These are phyloP conservation scores for Apiotrichum montevideense DNA, from an alignment of 1,284 basidiomycete genomes.

Conservation along the genomic window DNA sequence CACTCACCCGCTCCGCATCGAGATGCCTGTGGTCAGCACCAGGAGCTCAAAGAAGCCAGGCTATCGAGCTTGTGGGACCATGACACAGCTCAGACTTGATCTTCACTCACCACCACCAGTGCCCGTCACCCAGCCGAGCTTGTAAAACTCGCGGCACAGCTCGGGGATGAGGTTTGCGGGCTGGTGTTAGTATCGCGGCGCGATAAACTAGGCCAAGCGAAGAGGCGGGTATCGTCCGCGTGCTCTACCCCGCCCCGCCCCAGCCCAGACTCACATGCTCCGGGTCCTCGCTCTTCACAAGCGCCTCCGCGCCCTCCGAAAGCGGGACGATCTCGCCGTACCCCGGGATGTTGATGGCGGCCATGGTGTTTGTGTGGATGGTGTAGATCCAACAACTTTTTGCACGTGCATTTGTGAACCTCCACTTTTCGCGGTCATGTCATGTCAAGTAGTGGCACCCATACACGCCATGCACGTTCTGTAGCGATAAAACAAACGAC, in stretches of 20 bases:
- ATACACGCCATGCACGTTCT: no score
- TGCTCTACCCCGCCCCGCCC: background rate
- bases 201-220: no score
- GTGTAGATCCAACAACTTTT: background rate
- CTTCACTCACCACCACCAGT: conserved; percentile 47
- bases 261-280: conserved; percentile 41
- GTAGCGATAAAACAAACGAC: no score
- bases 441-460: background rate
- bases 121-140: conserved; percentile 58
- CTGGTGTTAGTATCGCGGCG: conserved; percentile 42
- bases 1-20: conserved; percentile 62
- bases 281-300: conserved; percentile 47
- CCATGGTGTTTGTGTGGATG: conserved; percentile 1
- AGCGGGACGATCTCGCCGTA: conserved; percentile 20
- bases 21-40: conserved; percentile 49
- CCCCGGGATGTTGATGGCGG: conserved; percentile 11
- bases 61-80: no score
- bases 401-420: conserved; percentile 1
- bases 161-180: conserved; percentile 77
- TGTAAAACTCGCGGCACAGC: conserved; percentile 55
- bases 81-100: background rate
- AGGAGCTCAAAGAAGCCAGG: no score
- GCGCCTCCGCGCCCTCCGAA: conserved; percentile 31
- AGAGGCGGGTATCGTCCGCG: no score
- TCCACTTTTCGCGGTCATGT: background rate